Percentiles rank a stretch among this genome's conserved stretches.
Evolutionary conservation across 2,329 filamentous ascomycete species (phyloP).

Genomic region (Xylariaceae sp.): DNA sequence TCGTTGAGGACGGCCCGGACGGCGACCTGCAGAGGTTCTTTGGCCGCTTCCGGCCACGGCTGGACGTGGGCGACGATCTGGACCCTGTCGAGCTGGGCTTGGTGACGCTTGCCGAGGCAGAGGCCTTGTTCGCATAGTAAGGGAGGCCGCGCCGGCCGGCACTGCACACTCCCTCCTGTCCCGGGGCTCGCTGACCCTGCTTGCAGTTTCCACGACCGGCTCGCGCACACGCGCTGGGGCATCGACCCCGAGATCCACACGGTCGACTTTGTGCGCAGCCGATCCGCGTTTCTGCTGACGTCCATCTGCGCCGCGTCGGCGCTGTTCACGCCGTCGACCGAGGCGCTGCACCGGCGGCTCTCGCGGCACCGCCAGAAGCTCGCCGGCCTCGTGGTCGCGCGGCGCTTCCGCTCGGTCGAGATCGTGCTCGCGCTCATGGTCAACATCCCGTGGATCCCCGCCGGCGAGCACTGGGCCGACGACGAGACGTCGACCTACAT

Average conservation of each 20-base stretch:
- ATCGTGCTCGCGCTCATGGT: constrained; percentile 70
- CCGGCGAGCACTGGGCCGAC: constrained; percentile 59
- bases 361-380: constrained; percentile 57
- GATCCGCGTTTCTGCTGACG: constrained; percentile 65
- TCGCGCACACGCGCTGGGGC: constrained; percentile 68
- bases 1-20: constrained; percentile 34
- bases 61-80: constrained; percentile 56
- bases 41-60: constrained; percentile 52
- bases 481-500: constrained; percentile 68
- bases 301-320: constrained; percentile 63
- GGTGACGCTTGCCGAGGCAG: constrained; percentile 58
- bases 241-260: constrained; percentile 62
- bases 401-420: constrained; percentile 61
- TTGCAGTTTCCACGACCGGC: constrained; percentile 57
- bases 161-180: neutral
- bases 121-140: constrained; percentile 58
- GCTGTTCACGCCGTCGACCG: constrained; percentile 56
- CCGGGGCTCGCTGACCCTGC: constrained; percentile 3
- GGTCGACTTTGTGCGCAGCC: constrained; percentile 54
- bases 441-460: constrained; percentile 69
- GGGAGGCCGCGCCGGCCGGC: constrained; percentile 14
- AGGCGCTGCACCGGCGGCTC: constrained; percentile 57
- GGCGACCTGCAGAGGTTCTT: constrained; percentile 58
- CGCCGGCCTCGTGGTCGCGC: constrained; percentile 52
- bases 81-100: constrained; percentile 65